These are phyloP conservation scores for Sporothrix mexicana DNA, from an alignment of 2,329 filamentous ascomycete genomes.

Conservation along the genomic window DNA sequence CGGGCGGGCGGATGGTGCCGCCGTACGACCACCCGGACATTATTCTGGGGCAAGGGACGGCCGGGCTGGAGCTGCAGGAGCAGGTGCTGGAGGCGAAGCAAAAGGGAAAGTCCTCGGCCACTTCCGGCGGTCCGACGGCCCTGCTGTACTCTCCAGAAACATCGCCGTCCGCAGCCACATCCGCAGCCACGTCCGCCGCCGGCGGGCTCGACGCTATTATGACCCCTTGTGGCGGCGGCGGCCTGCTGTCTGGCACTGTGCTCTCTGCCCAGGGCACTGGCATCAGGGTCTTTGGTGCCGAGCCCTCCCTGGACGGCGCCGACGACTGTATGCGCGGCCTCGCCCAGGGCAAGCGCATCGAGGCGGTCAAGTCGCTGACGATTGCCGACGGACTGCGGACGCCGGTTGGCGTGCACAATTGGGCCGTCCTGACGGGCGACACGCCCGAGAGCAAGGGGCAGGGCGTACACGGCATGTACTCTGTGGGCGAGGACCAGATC, in stretches of 20 bases:
- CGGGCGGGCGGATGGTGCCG: constrained; percentile 79
- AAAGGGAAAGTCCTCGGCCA: not conserved
- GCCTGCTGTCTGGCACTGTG: constrained; percentile 83
- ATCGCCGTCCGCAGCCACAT: constrained; percentile 14
- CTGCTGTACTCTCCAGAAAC: constrained; percentile 33
- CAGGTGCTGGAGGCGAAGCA: constrained; percentile 61
- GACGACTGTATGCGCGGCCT: constrained; percentile 82
- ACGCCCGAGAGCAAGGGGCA: constrained; percentile 33
- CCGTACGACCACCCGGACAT: constrained; percentile 94
- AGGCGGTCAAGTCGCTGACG: constrained; percentile 74
- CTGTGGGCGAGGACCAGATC: constrained; percentile 84
- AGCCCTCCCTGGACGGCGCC: constrained; percentile 80
- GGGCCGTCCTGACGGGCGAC: constrained; percentile 69
- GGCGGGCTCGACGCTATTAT: constrained; percentile 71
- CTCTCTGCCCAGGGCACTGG: constrained; percentile 74
- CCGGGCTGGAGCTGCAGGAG: constrained; percentile 78
- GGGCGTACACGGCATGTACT: constrained; percentile 73
- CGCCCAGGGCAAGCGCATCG: constrained; percentile 66
- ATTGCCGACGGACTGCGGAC: constrained; percentile 90
- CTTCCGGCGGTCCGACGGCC: constrained; percentile 18
- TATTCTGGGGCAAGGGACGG: constrained; percentile 90
- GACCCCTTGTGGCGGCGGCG: constrained; percentile 84
- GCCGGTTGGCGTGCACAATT: constrained; percentile 77
- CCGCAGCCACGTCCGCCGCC: constrained; percentile 36
- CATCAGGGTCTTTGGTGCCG: constrained; percentile 81